Conservation (phyloP, 768 basidiomycete genomes). For the Mycena sanguinolenta region DNA sequence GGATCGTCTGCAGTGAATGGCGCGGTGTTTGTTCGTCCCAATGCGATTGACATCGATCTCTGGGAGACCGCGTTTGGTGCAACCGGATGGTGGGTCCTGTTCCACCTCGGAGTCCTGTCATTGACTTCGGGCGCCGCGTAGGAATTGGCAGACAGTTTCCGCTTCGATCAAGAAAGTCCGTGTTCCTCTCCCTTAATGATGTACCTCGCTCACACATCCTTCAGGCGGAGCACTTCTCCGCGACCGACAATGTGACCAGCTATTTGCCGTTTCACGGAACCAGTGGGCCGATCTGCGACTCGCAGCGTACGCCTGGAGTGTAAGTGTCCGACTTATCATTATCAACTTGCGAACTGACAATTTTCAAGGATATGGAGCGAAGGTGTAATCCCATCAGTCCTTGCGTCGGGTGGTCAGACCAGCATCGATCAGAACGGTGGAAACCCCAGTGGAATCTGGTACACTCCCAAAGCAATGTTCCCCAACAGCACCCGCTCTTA, state of each 20-base stretch:
- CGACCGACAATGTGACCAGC: neutral
- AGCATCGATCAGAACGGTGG: neutral
- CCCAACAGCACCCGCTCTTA: neutral
- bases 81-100: neutral
- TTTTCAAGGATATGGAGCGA: neutral
- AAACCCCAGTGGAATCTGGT: neutral
- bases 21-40: neutral
- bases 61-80: neutral
- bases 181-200: neutral
- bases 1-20: neutral
- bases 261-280: neutral
- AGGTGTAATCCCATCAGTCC: neutral
- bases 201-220: neutral
- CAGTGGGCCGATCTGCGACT: neutral
- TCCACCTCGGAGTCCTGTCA: neutral
- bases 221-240: neutral
- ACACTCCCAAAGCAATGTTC: constrained; percentile 1
- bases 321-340: neutral
- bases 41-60: neutral
- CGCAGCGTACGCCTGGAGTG: neutral
- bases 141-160: constrained; percentile 1
- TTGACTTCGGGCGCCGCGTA: neutral
- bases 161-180: neutral
- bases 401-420: neutral
- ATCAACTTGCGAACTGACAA: neutral